Evolutionary conservation across 140 eudicot genomes (phyloP).

Genomic region (Ambrosia hybrid): DNA sequence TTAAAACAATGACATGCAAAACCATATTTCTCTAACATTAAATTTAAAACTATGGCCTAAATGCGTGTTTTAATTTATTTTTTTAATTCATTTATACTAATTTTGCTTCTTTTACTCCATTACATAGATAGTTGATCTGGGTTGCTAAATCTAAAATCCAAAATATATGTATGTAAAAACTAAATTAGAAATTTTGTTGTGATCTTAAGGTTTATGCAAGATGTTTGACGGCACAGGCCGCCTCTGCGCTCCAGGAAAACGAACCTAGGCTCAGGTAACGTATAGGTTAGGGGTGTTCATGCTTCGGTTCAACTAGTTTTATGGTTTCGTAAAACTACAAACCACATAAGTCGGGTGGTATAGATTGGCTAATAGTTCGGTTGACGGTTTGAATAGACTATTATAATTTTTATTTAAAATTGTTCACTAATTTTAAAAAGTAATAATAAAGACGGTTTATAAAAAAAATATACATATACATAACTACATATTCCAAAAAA

Average conservation of each 20-base stretch:
- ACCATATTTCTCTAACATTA: too few relatives aligned
- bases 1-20: too few relatives aligned
- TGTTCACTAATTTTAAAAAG: too few relatives aligned
- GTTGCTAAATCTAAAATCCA: not conserved
- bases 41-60: not conserved
- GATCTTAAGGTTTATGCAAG: conserved; percentile 23
- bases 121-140: not conserved
- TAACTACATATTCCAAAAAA: too few relatives aligned
- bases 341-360: not conserved
- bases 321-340: not conserved
- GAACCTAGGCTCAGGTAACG: conserved; percentile 31
- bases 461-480: too few relatives aligned
- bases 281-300: conserved; percentile 2
- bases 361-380: not conserved
- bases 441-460: too few relatives aligned
- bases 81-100: too few relatives aligned
- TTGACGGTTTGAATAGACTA: not conserved
- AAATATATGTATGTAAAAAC: too few relatives aligned
- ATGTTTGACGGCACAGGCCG: conserved; percentile 35
- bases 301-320: not conserved
- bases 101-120: too few relatives aligned
- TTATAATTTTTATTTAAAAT: too few relatives aligned
- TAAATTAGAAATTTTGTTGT: conserved; percentile 12
- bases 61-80: not conserved
- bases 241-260: conserved; percentile 29